phyloP scores from a whole-genome alignment of 192 early-diverging fungal genomes.

The Coemansia sp. region DNA sequence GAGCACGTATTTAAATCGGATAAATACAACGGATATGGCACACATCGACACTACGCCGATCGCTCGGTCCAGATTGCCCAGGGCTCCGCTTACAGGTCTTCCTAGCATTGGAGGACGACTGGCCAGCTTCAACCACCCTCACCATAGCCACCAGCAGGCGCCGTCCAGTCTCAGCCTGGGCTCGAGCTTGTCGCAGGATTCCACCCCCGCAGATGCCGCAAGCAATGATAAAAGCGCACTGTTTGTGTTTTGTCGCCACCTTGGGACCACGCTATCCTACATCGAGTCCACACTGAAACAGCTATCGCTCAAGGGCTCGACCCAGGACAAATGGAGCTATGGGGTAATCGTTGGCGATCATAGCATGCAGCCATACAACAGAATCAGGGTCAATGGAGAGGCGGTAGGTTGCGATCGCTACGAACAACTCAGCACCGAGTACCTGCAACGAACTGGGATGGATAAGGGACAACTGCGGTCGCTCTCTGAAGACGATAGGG shows the following conservation, averaged over 20 bases:
- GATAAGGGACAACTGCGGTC: conserved; percentile 2
- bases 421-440: conserved; percentile 22
- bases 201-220: conserved; percentile 6
- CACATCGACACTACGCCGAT: conserved; percentile 30
- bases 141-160: conserved; percentile 19
- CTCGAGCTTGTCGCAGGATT: conserved; percentile 24
- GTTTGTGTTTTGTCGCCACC: conserved; percentile 21
- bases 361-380: conserved; percentile 19
- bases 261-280: conserved; percentile 34
- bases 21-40: conserved; percentile 18
- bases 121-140: conserved; percentile 11
- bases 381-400: conserved; percentile 35
- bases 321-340: conserved; percentile 24
- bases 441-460: conserved; percentile 6
- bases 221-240: conserved; percentile 24
- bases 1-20: background rate
- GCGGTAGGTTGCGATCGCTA: conserved; percentile 20
- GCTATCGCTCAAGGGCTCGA: conserved; percentile 12
- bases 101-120: conserved; percentile 14
- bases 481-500: background rate
- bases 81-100: conserved; percentile 19
- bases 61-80: conserved; percentile 25
- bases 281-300: conserved; percentile 45
- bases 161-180: conserved; percentile 16
- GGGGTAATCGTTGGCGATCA: conserved; percentile 32